phyloP scores from a whole-genome alignment of 345 rosid genomes.

The Syzygium grande region DNA sequence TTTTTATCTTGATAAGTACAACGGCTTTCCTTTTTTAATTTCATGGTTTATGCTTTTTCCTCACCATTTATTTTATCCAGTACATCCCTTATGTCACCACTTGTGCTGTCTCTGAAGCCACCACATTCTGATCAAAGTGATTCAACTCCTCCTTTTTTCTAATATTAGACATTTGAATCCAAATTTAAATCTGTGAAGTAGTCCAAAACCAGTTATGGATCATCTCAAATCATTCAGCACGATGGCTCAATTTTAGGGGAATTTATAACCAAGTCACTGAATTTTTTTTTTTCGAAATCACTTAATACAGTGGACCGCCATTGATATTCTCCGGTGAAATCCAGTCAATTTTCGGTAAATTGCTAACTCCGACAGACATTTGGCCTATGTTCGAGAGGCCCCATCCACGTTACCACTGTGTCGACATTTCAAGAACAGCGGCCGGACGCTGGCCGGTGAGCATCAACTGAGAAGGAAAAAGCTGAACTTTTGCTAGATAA shows the following conservation, averaged over 20 bases:
- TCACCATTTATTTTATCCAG: not conserved
- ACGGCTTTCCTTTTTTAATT: not conserved
- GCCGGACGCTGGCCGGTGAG: not conserved
- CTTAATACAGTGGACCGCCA: fast-evolving
- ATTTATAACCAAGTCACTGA: not conserved
- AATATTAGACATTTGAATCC: not conserved
- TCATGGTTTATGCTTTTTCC: not conserved
- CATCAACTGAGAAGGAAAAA: not conserved
- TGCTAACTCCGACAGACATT: not conserved
- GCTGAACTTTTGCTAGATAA: not conserved
- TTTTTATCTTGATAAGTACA: not conserved
- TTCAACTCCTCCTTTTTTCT: not conserved
- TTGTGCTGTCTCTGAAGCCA: too few species aligned
- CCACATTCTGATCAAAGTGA: not conserved
- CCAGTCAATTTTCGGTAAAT: not conserved
- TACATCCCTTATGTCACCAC: not conserved
- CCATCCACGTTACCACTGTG: not conserved
- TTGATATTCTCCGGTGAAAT: not conserved
- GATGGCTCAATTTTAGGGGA: not conserved
- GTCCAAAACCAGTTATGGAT: not conserved
- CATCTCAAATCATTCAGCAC: not conserved
- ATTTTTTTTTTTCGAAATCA: not conserved
- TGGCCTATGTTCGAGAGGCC: not conserved
- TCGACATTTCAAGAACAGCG: not conserved
- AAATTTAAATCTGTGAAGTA: not conserved